Conservation (phyloP, 2,329 filamentous ascomycete species). For the Karstenula rhodostoma region DNA sequence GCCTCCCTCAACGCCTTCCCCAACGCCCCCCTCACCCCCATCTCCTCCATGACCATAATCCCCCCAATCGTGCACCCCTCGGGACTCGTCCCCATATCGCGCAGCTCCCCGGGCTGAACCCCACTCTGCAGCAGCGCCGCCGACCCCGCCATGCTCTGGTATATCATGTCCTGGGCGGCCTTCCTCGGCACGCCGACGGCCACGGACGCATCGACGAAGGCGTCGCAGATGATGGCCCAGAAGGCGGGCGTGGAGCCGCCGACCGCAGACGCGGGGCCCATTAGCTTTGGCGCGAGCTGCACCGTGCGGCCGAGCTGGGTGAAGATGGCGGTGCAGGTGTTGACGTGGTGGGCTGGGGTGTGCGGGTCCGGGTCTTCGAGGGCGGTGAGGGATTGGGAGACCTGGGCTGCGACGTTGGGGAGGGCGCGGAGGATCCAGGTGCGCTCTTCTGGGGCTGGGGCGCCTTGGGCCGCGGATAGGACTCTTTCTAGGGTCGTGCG, state of each 20-base stretch:
- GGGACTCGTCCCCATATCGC: conserved; percentile 40
- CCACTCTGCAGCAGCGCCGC: conserved; percentile 42
- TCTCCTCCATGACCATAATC: conserved; percentile 45
- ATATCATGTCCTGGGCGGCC: conserved; percentile 39
- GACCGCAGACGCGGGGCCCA: conserved; percentile 41
- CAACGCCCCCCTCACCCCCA: conserved; percentile 35
- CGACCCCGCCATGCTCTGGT: conserved; percentile 42
- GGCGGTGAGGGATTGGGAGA: conserved; percentile 53
- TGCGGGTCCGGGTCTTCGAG: conserved; percentile 34
- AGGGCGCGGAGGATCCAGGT: conserved; percentile 53
- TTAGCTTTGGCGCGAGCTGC: conserved; percentile 30
- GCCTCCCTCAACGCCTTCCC: conserved; percentile 56
- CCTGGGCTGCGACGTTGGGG: conserved; percentile 56
- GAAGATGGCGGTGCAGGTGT: conserved; percentile 34
- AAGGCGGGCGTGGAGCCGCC: conserved; percentile 43
- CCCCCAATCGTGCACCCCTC: conserved; percentile 47
- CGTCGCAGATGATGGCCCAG: conserved; percentile 43
- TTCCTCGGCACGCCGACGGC: conserved; percentile 37
- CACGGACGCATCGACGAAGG: conserved; percentile 41
- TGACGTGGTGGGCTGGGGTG: conserved; percentile 25
- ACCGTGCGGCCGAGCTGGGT: conserved; percentile 32
- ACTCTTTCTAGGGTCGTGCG: conserved; percentile 51
- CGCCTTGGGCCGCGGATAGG: conserved; percentile 32
- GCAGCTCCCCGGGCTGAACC: conserved; percentile 36
- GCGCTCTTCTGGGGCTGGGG: conserved; percentile 18